These are phyloP conservation scores for Harringtonia lauricola DNA, from an alignment of 2,329 filamentous ascomycete genomes.

Conservation along the genomic window DNA sequence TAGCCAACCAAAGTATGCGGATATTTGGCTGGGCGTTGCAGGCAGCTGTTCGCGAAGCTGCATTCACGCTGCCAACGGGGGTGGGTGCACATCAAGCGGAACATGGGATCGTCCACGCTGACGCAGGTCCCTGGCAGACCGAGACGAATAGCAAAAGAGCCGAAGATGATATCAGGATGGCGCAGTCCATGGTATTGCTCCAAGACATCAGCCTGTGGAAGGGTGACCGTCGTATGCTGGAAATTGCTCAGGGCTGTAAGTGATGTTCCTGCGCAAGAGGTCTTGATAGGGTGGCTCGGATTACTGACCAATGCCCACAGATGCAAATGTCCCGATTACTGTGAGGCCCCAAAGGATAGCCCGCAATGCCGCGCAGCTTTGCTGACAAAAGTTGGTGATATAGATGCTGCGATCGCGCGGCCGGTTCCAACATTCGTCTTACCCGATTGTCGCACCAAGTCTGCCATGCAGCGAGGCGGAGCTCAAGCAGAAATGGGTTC, in stretches of 20 bases:
- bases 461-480: slow-evolving; percentile 42
- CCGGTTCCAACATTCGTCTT: slow-evolving; percentile 45
- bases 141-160: slow-evolving; percentile 36
- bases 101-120: too few relatives aligned
- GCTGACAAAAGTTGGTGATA: slow-evolving; percentile 11
- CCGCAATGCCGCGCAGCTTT: neutral
- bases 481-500: slow-evolving; percentile 53
- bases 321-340: slow-evolving; percentile 15
- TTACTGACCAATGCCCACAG: slow-evolving; percentile 2
- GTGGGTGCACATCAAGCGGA: slow-evolving; percentile 18
- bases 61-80: slow-evolving; percentile 17
- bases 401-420: slow-evolving; percentile 44
- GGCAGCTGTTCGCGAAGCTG: slow-evolving; percentile 31
- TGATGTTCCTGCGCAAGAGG: slow-evolving; percentile 18
- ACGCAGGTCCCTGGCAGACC: too few relatives aligned
- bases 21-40: slow-evolving; percentile 48
- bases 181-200: slow-evolving; percentile 35
- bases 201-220: slow-evolving; percentile 43
- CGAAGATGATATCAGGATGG: slow-evolving; percentile 28
- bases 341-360: too few relatives aligned
- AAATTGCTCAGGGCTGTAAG: slow-evolving; percentile 37
- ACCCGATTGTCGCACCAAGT: slow-evolving; percentile 37
- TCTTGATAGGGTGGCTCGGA: neutral
- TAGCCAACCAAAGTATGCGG: slow-evolving; percentile 36
- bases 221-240: slow-evolving; percentile 41